Evolutionary conservation across 2,329 filamentous ascomycete genomes (phyloP), one percentile per base, ranked within the genome.

Genomic region (Neospermospora avenae): DNA sequence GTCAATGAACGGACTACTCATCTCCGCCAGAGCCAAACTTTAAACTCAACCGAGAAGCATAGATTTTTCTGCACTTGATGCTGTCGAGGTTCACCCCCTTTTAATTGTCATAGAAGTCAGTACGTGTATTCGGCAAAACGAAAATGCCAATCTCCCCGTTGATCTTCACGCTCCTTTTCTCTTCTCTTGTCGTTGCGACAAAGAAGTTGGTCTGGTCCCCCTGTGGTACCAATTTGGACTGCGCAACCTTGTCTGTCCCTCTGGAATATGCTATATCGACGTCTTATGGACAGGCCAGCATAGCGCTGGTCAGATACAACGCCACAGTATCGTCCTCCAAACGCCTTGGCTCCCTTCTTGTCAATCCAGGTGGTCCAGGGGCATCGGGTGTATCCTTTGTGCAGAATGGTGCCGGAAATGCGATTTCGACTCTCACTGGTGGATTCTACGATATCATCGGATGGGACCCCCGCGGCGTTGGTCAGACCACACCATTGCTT

Each of bases 391-490:
- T 52, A 6, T 18, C 18, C 5, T 63, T 63, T 22, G 57, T 63
- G 11, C 22, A 59, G 4, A 48, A 57, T 18, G 55, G 59, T 5
- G 57, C 57, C 16, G 55, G 55, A 4, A 51, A 42, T 13, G 51
- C 51, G n/a, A 48, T 59, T 16, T 66, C 61, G 2, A 48, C 45
- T 3, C 31, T 63, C 3, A 63, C 58, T 18, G 64, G 63, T 8
- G 64, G 63, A 2, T 37, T 61, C 4, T 66, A 63, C 22, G 64
- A 66, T 41, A 46, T 66, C 20, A 60, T 66, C 6, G 61, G 63
- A 44, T 66, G 58, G 44, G 64, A 66, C 45, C 58, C 64, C 14
- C 58, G 64, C 37, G 64, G 64, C 14, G 58, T 44, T 14, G 63
- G 56, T 24, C 25, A 46, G 8, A 57, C 61, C 2, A 59, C 37